Base-by-base conservation (phyloP, 2,329 filamentous ascomycete species). In the Fusarium sororula region DNA sequence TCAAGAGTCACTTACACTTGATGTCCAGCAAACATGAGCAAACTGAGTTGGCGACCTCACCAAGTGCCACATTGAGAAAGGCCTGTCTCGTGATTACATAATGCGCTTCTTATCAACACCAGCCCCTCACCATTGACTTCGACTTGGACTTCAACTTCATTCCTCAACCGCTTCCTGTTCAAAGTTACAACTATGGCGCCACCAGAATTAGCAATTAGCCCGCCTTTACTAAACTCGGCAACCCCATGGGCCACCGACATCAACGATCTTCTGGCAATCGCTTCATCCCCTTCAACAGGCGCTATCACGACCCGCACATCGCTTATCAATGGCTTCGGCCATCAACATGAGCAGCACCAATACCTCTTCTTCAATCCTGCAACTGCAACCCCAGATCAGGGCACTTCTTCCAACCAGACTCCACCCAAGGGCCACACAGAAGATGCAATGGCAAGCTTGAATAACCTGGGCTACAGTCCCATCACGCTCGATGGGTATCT, bases 391-490 rank as follows among this genome's bases (percentile, higher is more conserved):
- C 66, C 79, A 4, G 60, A 79, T 4, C 77, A 63, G n/a, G 73
- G 74, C 11, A 77, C 72, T 13, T 71, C 53, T 1, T 78, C 77
- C 0, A 59, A 18, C 13, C 78, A 62, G 20, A 63, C 55, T 20
- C 72, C 38, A 44, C 79, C 54, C 48, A 74, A 14, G 0, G 64
- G 50, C 2, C 69, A 73, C 9, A 79, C 81, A 30, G 68, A 80
- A 26, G 48, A 69, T 38, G 57, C 68, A 18, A 66, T 76, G 7
- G 86, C 85, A 6, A 89, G 86, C 60, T 79, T 95, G 59, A 95
- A 96, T 79, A 94, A 89, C 0, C 84, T 94, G 5, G 93, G 93
- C 9, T 96, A 95, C 81, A 93, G 90, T 70, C 93, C 93, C 0
- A 81, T 90, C 22, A 82, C 87, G 0, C 84, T 95, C 0, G 76